Base-by-base conservation (phyloP, 2,329 filamentous ascomycete genomes). In the Diaporthe sp. region DNA sequence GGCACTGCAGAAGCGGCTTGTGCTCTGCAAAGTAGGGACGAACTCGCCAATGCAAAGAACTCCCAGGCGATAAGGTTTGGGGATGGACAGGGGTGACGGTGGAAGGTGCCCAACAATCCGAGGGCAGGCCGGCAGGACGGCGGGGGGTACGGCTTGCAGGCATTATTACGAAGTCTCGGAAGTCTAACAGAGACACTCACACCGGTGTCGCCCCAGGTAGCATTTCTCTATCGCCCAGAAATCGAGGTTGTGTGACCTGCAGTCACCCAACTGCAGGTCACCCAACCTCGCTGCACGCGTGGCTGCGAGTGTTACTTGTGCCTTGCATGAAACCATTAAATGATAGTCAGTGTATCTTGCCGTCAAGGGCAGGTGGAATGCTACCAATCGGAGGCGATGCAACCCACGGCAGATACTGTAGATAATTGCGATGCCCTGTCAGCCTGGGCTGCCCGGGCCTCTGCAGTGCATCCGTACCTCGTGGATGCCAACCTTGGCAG, bases 311-410 rank as follows among this genome's bases (percentile, higher is more conserved):
- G 22, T 8, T 17, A 13, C 19, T 28, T 61, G 61, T 65, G 61
- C 61, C 61, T 65, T 65, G 61, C 61, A 49, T 65, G 61, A 49
- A 46, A 65, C 42, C 61, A 49, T 65, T 34, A 34, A 49, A 49
- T 65, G 39, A 65, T 46, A 34, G 19, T 49, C 61, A 31, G 25
- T 46, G 49, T 15, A 46, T 34, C 42, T 31, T 65, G 42, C 61
- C 61, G 22, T 15, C 44, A 15, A 12, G 15, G 61, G 61, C 61
- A 65, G 61, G 61, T 65, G 42, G 25, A 65, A 49, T 34, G 42
- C 28, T 65, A 19, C n/a, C 59, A 44, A n/a, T 46, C 39, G 6
- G 39, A 34, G 19, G 37, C 37, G n/a, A 61, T 61, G 58, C 37
- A 42, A 61, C 58, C 42, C 42, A 13, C 28, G 7, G 61, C 61